Evolutionary conservation across 2,329 filamentous ascomycete genomes (phyloP), one percentile per base, ranked within the genome.

Genomic region (Gaeumannomyces sp.): DNA sequence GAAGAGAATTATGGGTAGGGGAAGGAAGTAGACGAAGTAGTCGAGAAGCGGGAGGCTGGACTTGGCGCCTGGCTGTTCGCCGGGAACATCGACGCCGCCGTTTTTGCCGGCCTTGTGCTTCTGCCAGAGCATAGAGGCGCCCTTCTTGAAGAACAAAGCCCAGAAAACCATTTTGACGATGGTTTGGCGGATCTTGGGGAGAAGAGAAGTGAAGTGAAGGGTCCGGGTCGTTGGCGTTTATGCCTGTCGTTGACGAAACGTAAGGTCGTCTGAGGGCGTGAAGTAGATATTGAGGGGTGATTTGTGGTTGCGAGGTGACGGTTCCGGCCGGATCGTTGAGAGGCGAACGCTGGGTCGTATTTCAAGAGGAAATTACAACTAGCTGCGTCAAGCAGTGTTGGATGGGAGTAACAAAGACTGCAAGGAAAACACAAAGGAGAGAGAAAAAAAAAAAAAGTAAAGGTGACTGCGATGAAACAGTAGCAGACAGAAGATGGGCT

Each of bases 1-100:
- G 13, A 64, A 59, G 25, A 64, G 58, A 33, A 59, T 59, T 6
- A 64, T 59, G 19, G 38, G n/a, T 13, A 64, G n/a, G 3, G 62
- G 53, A 22, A 64, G 53, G 58, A 64, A 64, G 35, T 59, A 60
- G 25, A 58, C 25, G 11, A 50, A 22, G 35, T 59, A 50, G 27
- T 64, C 62, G n/a, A 60, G 25, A 16, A 50, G 38, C 25, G 33
- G 45, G 22, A 53, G 45, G 45, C 45, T 53, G 6, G 45, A 53
- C 14, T n/a, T 53, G 14, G 22, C 5, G 22, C 10, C 45, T 53
- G 16, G 6, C 4, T 53, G 45, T 53, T 25, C 45, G n/a, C 45
- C 45, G 22, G 45, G 45, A 25, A 25, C 45, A 53, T 53, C 45
- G 22, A 11, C 22, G 45, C 45, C 45, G 45, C 45, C 45, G 45